Evolutionary conservation across 116 monocot genomes (phyloP), one percentile per base, ranked within the genome.

Genomic region (Dioscorea cayenensis): DNA sequence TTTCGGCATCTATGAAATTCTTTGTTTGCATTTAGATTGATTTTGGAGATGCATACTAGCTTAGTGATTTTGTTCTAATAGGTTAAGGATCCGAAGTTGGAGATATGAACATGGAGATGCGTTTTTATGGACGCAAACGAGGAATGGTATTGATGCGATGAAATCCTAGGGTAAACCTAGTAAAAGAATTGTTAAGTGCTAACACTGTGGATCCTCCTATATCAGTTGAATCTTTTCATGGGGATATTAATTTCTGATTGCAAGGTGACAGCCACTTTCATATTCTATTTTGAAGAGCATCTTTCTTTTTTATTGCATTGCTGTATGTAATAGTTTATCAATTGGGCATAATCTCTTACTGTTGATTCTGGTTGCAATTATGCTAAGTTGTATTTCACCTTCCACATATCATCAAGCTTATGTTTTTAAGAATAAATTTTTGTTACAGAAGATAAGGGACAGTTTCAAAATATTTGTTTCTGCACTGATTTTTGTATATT

Each of bases 111-210:
- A 89, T 99, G 91, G 99, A 94, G 84, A 78, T 82, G 52, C 71
- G 25, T 67, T 37, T 77, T 99, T 62, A 85, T 94, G n/a, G 91
- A 99, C 63, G 63, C 68, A 99, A 77, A 49, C 94, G 58, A 84
- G 87, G 60, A 87, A 89, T 74, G 87, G 89, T 43, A 64, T 85
- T 80, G 99, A 99, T 74, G 79, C 94, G 66, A 94, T 94, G 66
- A 87, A 85, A 7, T 90, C 69, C 32, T 32, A 4, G 77, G 91
- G 87, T 3, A 99, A 91, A 74, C 91, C 94, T 2, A 94, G 94
- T 1, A 99, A 99, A 99, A 85, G 94, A 99, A 85, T 91, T 94
- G 64, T 73, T 99, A n/a, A 94, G 99, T 84, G 91, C 99, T 27
- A 99, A 99, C 69, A 99, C 84, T 10, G 81, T 67, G 3, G 94